A percentile compares a stretch with the other conserved stretches of the same genome.
Conservation (phyloP, 2,329 filamentous ascomycete genomes). For the Arthrobotrys megalospora region DNA sequence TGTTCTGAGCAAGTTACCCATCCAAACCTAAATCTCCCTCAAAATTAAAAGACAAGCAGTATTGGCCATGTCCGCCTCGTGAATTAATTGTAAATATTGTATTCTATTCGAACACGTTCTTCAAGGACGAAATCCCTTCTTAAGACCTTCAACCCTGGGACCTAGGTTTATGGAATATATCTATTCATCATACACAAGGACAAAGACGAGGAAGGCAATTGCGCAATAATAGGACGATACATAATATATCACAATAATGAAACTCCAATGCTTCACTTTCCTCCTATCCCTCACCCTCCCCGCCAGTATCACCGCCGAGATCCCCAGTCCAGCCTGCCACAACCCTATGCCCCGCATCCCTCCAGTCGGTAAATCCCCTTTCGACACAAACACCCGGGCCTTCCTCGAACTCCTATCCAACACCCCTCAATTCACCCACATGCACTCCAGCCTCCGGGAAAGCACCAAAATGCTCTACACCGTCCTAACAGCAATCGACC, state of each 20-base stretch:
- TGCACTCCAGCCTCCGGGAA: not conserved
- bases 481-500: not conserved
- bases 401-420: slow-evolving; percentile 23
- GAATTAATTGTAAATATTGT: no score
- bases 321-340: not conserved
- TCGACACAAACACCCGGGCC: slow-evolving; percentile 11
- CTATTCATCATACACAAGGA: no score
- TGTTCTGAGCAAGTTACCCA: no score
- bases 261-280: not conserved
- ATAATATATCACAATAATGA: not conserved
- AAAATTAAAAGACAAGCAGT: no score
- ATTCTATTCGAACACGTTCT: no score
- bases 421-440: slow-evolving; percentile 2
- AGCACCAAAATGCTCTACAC: not conserved
- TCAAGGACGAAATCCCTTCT: no score
- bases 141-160: no score
- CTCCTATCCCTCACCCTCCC: not conserved
- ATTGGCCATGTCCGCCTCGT: no score
- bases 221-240: not conserved
- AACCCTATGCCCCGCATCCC: slow-evolving; percentile 14
- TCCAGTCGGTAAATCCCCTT: slow-evolving; percentile 6
- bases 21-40: no score
- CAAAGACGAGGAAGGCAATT: not conserved
- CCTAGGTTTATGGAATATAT: no score
- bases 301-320: not conserved